Percentiles rank a stretch among this genome's conserved stretches.
These are phyloP conservation scores for Prinsepia uniflora DNA, from an alignment of 306 rosid species.

Conservation along the genomic window DNA sequence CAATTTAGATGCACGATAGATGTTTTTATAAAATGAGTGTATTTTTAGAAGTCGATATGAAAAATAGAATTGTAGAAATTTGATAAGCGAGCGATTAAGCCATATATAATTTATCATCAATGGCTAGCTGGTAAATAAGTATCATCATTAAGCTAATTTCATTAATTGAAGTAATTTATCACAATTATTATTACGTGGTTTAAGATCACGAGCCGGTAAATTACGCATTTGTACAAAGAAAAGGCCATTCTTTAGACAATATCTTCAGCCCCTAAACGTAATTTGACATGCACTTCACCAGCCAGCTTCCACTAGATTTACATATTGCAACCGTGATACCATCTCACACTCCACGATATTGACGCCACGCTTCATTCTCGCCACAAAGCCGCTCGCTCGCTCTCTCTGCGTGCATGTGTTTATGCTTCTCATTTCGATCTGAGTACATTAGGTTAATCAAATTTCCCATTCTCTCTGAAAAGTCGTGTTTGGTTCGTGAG, in stretches of 20 bases:
- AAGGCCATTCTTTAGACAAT: background rate
- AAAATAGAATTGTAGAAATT: too few relatives aligned
- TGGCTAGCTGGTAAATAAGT: too few relatives aligned
- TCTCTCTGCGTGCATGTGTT: background rate
- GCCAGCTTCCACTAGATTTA: background rate
- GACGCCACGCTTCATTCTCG: slow-evolving; percentile 2
- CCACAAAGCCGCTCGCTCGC: background rate
- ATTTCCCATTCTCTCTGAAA: background rate
- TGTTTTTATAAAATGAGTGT: too few relatives aligned
- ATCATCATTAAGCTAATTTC: too few relatives aligned
- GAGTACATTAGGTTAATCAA: background rate
- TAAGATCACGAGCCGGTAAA: background rate
- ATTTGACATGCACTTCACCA: background rate
- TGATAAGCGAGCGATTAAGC: too few relatives aligned
- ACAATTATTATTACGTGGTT: background rate
- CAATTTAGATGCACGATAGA: too few relatives aligned
- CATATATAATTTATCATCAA: too few relatives aligned
- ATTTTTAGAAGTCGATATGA: too few relatives aligned
- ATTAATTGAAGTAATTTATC: too few relatives aligned
- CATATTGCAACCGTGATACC: background rate
- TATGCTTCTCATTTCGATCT: background rate
- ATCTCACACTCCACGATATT: background rate
- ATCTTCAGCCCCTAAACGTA: background rate
- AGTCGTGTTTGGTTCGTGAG: background rate
- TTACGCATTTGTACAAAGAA: background rate